Conservation (phyloP, 2,329 filamentous ascomycete genomes). For the Fusarium chaquense region DNA sequence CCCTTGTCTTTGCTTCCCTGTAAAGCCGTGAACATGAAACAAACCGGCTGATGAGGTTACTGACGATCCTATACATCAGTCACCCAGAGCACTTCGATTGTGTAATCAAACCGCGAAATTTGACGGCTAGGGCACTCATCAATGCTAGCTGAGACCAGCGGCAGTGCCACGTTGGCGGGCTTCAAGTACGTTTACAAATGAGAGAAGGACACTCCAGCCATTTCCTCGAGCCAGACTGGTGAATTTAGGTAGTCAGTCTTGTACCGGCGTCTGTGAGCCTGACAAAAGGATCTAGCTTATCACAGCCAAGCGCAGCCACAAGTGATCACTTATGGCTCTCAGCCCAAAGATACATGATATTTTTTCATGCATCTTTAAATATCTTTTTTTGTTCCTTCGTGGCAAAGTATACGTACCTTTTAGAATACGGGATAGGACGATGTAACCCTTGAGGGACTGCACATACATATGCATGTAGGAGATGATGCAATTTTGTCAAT, state of each 20-base stretch:
- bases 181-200: not conserved
- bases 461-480: not conserved
- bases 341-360: not conserved
- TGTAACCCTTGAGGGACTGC: not conserved
- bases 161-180: not conserved
- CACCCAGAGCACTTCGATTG: conserved; percentile 52
- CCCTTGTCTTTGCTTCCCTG: not conserved
- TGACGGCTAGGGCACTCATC: conserved; percentile 29
- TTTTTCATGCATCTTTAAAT: not conserved
- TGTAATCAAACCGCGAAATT: conserved; percentile 40
- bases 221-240: not conserved
- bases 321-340: not conserved
- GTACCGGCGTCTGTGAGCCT: not conserved
- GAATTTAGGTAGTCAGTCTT: not conserved
- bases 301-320: not conserved
- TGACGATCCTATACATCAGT: conserved; percentile 25
- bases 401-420: not conserved
- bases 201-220: not conserved
- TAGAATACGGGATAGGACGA: not conserved
- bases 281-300: not conserved
- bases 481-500: not conserved
- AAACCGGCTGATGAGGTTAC: conserved; percentile 3
- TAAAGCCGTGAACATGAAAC: not conserved
- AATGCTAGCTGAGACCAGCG: conserved; percentile 6
- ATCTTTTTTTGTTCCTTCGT: not conserved